Percentiles rank a stretch among this genome's conserved stretches.
Evolutionary conservation across 2,329 filamentous ascomycete species (phyloP).

Genomic region (Botrytis elliptica): DNA sequence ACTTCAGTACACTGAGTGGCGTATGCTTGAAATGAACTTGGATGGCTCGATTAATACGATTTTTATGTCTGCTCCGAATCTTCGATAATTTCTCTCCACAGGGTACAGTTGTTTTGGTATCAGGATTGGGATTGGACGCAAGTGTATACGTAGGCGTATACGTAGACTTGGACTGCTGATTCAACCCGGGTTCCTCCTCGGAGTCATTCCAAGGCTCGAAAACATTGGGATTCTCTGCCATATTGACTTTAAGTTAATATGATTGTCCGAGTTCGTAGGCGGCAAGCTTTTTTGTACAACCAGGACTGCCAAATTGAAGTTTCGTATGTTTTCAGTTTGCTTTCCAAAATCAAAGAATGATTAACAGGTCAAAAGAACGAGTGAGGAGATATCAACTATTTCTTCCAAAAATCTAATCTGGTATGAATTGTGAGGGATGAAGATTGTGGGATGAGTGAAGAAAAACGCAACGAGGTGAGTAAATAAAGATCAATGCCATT

Average conservation of each 20-base stretch:
- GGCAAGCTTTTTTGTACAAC: not conserved
- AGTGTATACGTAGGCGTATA: not conserved
- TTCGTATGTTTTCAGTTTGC: not conserved
- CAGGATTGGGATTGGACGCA: not conserved
- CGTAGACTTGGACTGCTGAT: not conserved
- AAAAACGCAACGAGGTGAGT: not conserved
- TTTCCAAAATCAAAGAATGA: not conserved
- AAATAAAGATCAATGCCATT: not conserved
- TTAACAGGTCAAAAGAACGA: not conserved
- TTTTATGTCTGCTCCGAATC: not conserved
- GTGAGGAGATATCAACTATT: not conserved
- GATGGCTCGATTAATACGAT: not conserved
- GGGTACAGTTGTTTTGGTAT: not conserved
- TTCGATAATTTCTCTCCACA: not conserved
- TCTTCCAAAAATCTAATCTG: not conserved
- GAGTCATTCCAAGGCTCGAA: not conserved
- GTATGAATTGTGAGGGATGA: not conserved
- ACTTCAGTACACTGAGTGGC: not conserved
- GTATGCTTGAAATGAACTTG: not conserved
- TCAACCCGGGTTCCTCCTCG: not conserved
- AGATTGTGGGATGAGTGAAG: not conserved
- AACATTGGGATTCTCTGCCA: not conserved
- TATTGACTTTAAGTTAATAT: not conserved
- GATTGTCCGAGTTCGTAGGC: not conserved
- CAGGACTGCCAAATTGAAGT: not conserved